Evolutionary conservation across 768 basidiomycete species (phyloP), one percentile per base, ranked within the genome.

Genomic region (Asterophora lycoperdoides): DNA sequence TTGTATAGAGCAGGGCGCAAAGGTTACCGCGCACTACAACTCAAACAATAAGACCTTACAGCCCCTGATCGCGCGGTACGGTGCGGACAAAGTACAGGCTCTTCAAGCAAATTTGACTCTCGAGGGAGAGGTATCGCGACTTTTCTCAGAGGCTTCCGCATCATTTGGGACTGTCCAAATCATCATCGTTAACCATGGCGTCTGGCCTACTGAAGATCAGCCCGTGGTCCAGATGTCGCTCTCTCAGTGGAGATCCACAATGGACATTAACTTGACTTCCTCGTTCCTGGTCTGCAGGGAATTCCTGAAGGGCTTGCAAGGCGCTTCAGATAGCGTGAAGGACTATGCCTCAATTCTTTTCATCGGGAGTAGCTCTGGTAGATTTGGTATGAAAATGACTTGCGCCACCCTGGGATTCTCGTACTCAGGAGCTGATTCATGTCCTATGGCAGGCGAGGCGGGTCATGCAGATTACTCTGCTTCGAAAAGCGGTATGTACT

Each of bases 1-100:
- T 36, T 26, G 55, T 39, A 20, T 60, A 88, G 86, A 81, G 36
- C 82, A 84, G 54, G 85, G 83, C 8, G 84, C 86, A 0, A 75
- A 73, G 44, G 84, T 89, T 8, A 81, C 84, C 0, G 85, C 84
- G 0, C 84, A 88, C 59, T 89, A 83, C 62, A 81, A 84, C 61
- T 73, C 77, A 7, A 81, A 76, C 43, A 54, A 63, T 14, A 57
- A 59, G 1, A 60, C 77, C 0, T 62, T 85, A 18, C 62, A 71
- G 4, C 60, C 67, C 1, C 66, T 85, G 7, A 39, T 66, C 18
- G 59, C 60, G 26, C 60, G 66, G 41, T 76, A 71, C 51, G 67
- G 68, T 8, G 44, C 66, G 4, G 45, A 58, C 6, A 64, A 62
- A 13, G 51, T 72, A 3, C 67, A 70, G 32, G 61, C 67, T 1